phyloP scores from a whole-genome alignment of 148 eudicot genomes.

The Amaranthus hypochondriacus region DNA sequence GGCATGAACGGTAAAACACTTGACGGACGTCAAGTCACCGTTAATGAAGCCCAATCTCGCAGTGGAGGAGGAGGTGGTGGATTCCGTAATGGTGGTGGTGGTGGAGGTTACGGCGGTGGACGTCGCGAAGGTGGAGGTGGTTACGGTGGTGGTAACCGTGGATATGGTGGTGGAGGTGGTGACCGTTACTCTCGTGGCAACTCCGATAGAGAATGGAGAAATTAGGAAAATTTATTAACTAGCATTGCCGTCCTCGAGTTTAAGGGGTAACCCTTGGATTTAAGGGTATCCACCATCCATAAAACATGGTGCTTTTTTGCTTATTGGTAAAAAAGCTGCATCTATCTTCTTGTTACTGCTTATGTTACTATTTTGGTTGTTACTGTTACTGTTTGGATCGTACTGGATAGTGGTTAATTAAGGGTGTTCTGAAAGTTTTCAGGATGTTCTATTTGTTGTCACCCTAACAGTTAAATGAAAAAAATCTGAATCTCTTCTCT shows the following conservation, averaged over 20 bases:
- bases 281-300: no score
- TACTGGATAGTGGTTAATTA: no score
- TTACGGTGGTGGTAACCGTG: constrained; percentile 25
- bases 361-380: not conserved
- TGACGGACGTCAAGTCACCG: constrained; percentile 76
- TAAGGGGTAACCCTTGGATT: not conserved
- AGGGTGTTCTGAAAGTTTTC: no score
- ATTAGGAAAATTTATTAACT: constrained; percentile 6
- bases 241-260: not conserved
- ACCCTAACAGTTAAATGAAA: no score
- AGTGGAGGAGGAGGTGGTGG: constrained; percentile 36
- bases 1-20: constrained; percentile 77
- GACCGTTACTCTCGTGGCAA: constrained; percentile 22
- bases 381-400: not conserved
- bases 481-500: no score
- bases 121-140: constrained; percentile 25
- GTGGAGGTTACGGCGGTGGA: constrained; percentile 25
- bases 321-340: not conserved
- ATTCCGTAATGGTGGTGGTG: constrained; percentile 17
- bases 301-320: not conserved
- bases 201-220: constrained; percentile 48
- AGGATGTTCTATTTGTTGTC: no score
- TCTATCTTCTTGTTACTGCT: not conserved
- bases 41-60: constrained; percentile 84
- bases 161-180: constrained; percentile 20